These are phyloP conservation scores for Toxicodendron radicans DNA, from an alignment of 345 rosid species.

Conservation along the genomic window DNA sequence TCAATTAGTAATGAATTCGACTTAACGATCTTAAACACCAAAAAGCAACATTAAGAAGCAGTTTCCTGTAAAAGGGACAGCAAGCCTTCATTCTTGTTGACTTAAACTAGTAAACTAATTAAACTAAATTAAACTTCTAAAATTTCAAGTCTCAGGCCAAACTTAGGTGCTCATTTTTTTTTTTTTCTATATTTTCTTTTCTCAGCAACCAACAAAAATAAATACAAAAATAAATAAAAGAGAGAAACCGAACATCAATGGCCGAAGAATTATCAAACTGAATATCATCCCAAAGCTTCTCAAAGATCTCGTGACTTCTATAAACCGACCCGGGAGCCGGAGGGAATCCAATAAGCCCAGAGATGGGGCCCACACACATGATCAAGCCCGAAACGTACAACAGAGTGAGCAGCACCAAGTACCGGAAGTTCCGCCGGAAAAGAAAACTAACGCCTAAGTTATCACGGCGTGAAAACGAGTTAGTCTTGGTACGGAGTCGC, in stretches of 20 bases:
- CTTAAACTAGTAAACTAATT: not conserved
- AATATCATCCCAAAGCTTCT: constrained; percentile 68
- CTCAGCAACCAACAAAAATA: constrained; percentile 17
- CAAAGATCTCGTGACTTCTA: constrained; percentile 72
- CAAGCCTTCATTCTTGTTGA: not conserved
- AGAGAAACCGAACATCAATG: constrained; percentile 43
- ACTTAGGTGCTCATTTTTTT: no score
- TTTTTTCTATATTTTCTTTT: not conserved
- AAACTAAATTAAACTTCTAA: not conserved
- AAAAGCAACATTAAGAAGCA: not conserved
- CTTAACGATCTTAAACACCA: not conserved
- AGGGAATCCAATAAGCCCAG: constrained; percentile 50
- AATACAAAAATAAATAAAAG: not conserved
- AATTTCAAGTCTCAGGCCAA: not conserved
- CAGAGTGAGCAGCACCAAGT: constrained; percentile 56
- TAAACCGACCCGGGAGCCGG: constrained; percentile 72
- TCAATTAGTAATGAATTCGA: not conserved
- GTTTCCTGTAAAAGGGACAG: not conserved
- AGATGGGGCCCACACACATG: constrained; percentile 82
- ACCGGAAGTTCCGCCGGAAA: constrained; percentile 62
- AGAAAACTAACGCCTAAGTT: constrained; percentile 34
- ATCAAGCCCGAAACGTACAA: constrained; percentile 72
- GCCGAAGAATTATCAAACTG: constrained; percentile 66
- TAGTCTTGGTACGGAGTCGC: constrained; percentile 51
- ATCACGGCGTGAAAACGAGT: constrained; percentile 46